These are phyloP conservation scores for Zopfia rhizophila DNA, from an alignment of 2,329 filamentous ascomycete species.

Conservation along the genomic window DNA sequence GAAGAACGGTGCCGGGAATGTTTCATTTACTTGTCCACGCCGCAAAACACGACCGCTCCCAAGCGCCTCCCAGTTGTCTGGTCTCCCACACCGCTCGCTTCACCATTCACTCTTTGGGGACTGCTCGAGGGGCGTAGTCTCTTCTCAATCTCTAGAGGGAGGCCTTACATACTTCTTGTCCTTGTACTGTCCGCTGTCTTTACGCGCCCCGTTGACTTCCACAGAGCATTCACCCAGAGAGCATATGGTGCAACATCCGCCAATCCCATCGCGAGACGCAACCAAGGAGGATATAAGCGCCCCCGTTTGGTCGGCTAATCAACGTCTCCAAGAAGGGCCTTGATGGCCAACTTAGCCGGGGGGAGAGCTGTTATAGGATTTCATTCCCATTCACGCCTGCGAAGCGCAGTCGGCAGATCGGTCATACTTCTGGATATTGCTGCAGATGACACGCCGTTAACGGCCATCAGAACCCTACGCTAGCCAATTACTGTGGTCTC, in stretches of 20 bases:
- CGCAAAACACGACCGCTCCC: conserved; percentile 3
- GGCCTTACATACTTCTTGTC: too few species aligned
- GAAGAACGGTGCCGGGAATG: conserved; percentile 7
- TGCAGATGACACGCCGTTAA: too few species aligned
- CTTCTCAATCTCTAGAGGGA: not conserved
- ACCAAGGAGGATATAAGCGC: not conserved
- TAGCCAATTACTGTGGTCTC: too few species aligned
- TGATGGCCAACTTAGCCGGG: conserved; percentile 27
- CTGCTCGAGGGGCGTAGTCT: conserved; percentile 1
- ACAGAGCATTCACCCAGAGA: not conserved
- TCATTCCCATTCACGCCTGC: conserved; percentile 13
- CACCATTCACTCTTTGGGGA: conserved; percentile 1
- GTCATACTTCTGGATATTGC: conserved; percentile 38
- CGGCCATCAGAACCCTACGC: too few species aligned
- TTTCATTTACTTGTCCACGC: conserved; percentile 19
- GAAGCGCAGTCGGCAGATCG: conserved; percentile 23
- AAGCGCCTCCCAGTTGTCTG: conserved; percentile 10
- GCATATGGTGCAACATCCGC: conserved; percentile 6
- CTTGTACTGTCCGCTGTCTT: not conserved
- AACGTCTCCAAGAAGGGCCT: too few species aligned
- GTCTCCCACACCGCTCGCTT: conserved; percentile 6
- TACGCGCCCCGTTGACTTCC: conserved; percentile 7
- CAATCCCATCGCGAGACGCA: conserved; percentile 4
- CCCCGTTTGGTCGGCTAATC: conserved; percentile 28
- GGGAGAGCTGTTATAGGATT: conserved; percentile 16